Evolutionary conservation across 495 filamentous ascomycete species (phyloP).

Genomic region (Collariella sp.): DNA sequence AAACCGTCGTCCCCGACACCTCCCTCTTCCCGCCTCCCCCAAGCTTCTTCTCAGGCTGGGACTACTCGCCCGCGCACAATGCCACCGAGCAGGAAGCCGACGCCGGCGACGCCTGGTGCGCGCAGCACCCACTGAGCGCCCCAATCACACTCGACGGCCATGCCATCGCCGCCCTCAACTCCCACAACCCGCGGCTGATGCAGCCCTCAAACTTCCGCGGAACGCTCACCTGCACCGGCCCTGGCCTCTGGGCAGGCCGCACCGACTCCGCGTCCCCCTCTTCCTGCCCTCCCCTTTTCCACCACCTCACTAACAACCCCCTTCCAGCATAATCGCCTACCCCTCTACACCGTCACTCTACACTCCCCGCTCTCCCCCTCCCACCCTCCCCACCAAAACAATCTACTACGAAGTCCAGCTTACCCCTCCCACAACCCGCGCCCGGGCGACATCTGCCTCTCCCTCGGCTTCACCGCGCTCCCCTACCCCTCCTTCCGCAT

Average conservation of each 20-base stretch:
- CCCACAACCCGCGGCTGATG: conserved; percentile 32
- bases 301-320: neutral
- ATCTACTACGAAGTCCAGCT: conserved; percentile 78
- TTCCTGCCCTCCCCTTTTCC: neutral
- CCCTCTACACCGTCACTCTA: conserved; percentile 60
- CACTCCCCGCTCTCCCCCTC: conserved; percentile 53
- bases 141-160: conserved; percentile 47
- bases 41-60: conserved; percentile 50
- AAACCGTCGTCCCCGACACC: conserved; percentile 67
- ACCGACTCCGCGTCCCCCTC: conserved; percentile 30
- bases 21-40: conserved; percentile 78
- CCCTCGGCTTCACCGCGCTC: conserved; percentile 68
- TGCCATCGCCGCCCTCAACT: conserved; percentile 20
- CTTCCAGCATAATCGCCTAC: conserved; percentile 50
- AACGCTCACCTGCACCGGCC: conserved; percentile 22
- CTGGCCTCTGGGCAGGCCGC: conserved; percentile 38
- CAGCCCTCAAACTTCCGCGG: conserved; percentile 28
- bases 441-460: conserved; percentile 50
- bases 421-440: conserved; percentile 22
- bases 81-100: conserved; percentile 60
- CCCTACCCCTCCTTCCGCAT: conserved; percentile 84
- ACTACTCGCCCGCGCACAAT: conserved; percentile 64
- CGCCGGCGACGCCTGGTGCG: conserved; percentile 64
- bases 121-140: conserved; percentile 49
- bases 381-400: conserved; percentile 36